A percentile compares a stretch with the other conserved stretches of the same genome.
These are phyloP conservation scores for Epichloe hybrida DNA, from an alignment of 2,329 filamentous ascomycete genomes.

Conservation along the genomic window DNA sequence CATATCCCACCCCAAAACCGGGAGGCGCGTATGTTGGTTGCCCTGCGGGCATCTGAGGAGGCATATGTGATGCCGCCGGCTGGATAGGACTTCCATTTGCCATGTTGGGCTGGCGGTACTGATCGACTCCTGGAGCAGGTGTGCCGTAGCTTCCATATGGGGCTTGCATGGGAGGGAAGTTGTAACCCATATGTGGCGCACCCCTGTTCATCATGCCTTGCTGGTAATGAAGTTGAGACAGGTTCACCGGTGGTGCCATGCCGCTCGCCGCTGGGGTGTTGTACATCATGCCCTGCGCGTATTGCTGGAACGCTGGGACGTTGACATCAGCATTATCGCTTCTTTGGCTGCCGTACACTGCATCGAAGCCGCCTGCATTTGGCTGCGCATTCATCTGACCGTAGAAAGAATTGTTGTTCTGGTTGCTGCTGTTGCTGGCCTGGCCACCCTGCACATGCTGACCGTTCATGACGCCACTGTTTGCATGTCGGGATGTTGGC, in stretches of 20 bases:
- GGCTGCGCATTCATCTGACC: conserved; percentile 32
- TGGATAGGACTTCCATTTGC: conserved; percentile 39
- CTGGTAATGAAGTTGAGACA: conserved; percentile 46
- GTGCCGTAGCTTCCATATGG: conserved; percentile 40
- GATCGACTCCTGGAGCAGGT: conserved; percentile 36
- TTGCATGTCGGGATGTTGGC: conserved; percentile 41
- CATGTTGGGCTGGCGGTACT: conserved; percentile 39
- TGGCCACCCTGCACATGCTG: conserved; percentile 15
- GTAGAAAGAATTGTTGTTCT: conserved; percentile 36
- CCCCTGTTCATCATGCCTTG: conserved; percentile 42
- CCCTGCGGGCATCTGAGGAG: conserved; percentile 26
- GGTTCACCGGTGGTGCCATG: conserved; percentile 31
- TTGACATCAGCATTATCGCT: conserved; percentile 38
- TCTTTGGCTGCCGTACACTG: conserved; percentile 35
- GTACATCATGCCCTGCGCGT: conserved; percentile 39
- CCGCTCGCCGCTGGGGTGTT: conserved; percentile 30
- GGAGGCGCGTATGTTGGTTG: conserved; percentile 35
- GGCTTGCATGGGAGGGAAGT: conserved; percentile 41
- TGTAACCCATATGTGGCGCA: conserved; percentile 41
- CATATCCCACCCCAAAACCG: conserved; percentile 35
- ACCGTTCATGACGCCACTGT: conserved; percentile 21
- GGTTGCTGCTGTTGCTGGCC: conserved; percentile 7
- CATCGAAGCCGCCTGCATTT: conserved; percentile 26
- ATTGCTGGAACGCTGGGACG: conserved; percentile 36
- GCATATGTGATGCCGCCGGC: conserved; percentile 25